Conservation (phyloP, 768 basidiomycete genomes). For the Termitomyces bulborhizus region DNA sequence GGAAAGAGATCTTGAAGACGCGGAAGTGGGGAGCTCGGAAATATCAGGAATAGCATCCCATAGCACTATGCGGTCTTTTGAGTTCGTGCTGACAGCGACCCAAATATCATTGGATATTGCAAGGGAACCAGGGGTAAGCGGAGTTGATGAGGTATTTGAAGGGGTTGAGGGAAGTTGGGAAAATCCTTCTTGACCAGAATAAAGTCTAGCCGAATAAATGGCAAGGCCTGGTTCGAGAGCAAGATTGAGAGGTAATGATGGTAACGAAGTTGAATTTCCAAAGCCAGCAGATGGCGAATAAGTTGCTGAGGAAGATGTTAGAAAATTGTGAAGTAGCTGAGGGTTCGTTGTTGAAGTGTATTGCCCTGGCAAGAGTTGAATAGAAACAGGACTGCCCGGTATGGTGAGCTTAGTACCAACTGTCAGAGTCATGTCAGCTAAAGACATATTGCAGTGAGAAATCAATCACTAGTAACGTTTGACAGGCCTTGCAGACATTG, state of each 20-base stretch:
- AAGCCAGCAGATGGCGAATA: conserved; percentile 61
- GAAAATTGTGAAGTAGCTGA: conserved; percentile 58
- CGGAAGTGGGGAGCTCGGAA: conserved; percentile 53
- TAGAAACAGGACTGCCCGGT: conserved; percentile 40
- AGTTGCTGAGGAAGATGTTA: conserved; percentile 59
- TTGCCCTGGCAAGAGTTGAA: conserved; percentile 71
- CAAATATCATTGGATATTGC: conserved; percentile 64
- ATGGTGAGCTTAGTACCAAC: conserved; percentile 67
- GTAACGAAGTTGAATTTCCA: conserved; percentile 42
- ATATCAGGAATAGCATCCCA: conserved; percentile 80
- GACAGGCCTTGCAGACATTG: conserved; percentile 81
- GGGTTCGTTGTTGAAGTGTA: conserved; percentile 70
- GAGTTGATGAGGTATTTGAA: conserved; percentile 38
- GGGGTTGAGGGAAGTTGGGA: conserved; percentile 48
- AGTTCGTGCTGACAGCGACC: conserved; percentile 55
- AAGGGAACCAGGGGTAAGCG: conserved; percentile 54
- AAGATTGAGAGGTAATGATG: conserved; percentile 63
- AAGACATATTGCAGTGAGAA: neutral
- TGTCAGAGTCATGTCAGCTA: conserved; percentile 19
- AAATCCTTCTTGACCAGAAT: conserved; percentile 61
- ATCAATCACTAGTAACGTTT: conserved; percentile 57
- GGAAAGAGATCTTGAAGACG: conserved; percentile 38
- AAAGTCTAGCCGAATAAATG: conserved; percentile 55
- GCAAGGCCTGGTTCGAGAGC: conserved; percentile 62
- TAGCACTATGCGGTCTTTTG: conserved; percentile 54